Evolutionary conservation across 345 rosid genomes (phyloP).

Genomic region (Camelina hispida): DNA sequence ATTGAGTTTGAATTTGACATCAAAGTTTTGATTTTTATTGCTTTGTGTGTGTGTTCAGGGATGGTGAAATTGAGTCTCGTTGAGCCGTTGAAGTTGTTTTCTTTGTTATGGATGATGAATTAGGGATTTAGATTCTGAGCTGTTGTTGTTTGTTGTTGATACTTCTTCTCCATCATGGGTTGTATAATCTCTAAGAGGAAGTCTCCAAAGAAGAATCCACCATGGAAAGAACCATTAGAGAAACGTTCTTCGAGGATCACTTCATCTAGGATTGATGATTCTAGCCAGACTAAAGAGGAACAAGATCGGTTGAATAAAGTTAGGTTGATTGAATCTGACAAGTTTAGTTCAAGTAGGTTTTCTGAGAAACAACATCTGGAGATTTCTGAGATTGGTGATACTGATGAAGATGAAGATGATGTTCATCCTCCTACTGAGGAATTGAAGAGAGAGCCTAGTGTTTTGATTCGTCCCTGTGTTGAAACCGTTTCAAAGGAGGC

Average conservation of each 20-base stretch:
- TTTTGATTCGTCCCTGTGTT: constrained; percentile 42
- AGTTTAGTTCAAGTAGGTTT: constrained; percentile 54
- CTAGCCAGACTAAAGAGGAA: constrained; percentile 43
- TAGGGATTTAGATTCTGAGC: constrained; percentile 2
- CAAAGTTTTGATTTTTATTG: too few species aligned
- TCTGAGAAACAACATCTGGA: constrained; percentile 50
- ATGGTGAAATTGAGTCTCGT: too few species aligned
- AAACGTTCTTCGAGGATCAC: constrained; percentile 61
- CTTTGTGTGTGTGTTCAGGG: too few species aligned
- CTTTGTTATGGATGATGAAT: constrained; percentile 6
- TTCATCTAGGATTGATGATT: constrained; percentile 69
- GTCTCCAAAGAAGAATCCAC: constrained; percentile 54
- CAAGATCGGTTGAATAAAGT: constrained; percentile 49
- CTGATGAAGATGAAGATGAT: constrained; percentile 34
- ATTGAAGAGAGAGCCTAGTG: constrained; percentile 24
- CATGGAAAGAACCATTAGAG: constrained; percentile 59
- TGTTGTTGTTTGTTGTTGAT: not conserved
- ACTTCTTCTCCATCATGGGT: constrained; percentile 57
- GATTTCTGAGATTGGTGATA: constrained; percentile 45
- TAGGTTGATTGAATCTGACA: constrained; percentile 61
- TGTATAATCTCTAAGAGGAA: constrained; percentile 74
- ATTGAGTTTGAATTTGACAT: too few species aligned
- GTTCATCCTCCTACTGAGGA: constrained; percentile 2
- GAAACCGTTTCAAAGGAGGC: constrained; percentile 51
- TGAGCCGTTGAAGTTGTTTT: not conserved